Percentiles rank a stretch among this genome's conserved stretches.
Conservation (phyloP, 1,284 basidiomycete genomes). For the Ustanciosporium gigantosporum region DNA sequence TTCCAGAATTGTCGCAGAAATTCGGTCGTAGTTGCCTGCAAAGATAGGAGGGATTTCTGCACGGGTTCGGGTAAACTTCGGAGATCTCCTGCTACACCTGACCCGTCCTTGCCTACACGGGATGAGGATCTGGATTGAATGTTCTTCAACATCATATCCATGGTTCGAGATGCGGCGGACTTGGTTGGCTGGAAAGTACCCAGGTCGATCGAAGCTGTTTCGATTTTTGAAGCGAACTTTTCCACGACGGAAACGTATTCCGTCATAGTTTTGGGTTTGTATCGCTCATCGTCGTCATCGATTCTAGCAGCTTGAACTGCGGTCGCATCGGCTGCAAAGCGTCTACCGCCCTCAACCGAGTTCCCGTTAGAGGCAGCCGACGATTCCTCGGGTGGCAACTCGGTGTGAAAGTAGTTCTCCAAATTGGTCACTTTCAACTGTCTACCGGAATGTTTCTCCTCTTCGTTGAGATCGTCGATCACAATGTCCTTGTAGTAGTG, state of each 20-base stretch:
- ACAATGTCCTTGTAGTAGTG: slow-evolving; percentile 74
- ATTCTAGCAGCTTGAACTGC: slow-evolving; percentile 44
- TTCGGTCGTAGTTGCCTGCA: slow-evolving; percentile 90
- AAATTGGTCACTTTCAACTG: slow-evolving; percentile 71
- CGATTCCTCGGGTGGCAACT: not conserved
- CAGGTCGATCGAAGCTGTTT: not conserved
- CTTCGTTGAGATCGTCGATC: slow-evolving; percentile 79
- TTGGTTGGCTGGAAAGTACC: slow-evolving; percentile 7
- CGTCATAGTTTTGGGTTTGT: not conserved
- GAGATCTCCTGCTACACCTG: slow-evolving; percentile 3
- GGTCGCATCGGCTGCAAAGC: slow-evolving; percentile 36
- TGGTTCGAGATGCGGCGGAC: not conserved
- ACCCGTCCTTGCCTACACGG: not conserved
- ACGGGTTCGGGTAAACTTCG: slow-evolving; percentile 76
- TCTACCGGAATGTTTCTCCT: slow-evolving; percentile 71
- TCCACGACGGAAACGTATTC: slow-evolving; percentile 14
- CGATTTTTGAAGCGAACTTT: slow-evolving; percentile 6
- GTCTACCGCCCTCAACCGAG: no score
- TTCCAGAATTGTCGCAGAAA: slow-evolving; percentile 96
- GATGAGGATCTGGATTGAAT: slow-evolving; percentile 10
- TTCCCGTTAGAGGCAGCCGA: not conserved
- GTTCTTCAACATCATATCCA: slow-evolving; percentile 12
- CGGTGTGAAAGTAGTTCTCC: slow-evolving; percentile 14
- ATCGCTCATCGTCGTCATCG: not conserved
- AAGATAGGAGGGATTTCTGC: slow-evolving; percentile 78